These are phyloP conservation scores for Apiospora koreana DNA, from an alignment of 2,329 filamentous ascomycete species.

Conservation along the genomic window DNA sequence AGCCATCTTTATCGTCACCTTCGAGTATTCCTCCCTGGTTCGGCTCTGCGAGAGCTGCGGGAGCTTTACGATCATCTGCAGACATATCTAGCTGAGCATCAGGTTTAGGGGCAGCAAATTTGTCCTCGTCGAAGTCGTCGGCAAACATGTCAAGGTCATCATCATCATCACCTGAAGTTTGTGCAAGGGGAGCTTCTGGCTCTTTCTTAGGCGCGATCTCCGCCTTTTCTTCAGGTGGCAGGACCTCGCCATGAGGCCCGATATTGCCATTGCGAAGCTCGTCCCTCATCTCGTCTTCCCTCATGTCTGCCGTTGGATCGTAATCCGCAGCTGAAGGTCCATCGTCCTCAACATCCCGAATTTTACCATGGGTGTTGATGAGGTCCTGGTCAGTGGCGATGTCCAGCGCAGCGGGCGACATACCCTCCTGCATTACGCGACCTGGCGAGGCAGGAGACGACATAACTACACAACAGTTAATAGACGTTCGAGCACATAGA, in stretches of 20 bases:
- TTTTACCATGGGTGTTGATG: slow-evolving; percentile 58
- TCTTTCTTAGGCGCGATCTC: slow-evolving; percentile 36
- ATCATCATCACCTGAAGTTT: slow-evolving; percentile 49
- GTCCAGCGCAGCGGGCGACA: slow-evolving; percentile 61
- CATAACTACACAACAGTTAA: slow-evolving; percentile 24
- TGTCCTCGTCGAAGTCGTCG: slow-evolving; percentile 71
- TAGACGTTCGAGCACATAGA: slow-evolving; percentile 16
- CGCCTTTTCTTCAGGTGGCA: slow-evolving; percentile 39
- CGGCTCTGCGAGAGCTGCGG: slow-evolving; percentile 47
- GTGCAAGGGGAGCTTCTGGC: slow-evolving; percentile 39
- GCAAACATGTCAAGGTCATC: slow-evolving; percentile 90
- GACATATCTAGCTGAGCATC: slow-evolving; percentile 36
- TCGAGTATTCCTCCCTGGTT: slow-evolving; percentile 78
- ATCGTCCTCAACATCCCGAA: slow-evolving; percentile 53
- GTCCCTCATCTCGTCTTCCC: slow-evolving; percentile 67
- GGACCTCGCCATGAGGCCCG: slow-evolving; percentile 59
- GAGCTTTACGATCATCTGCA: slow-evolving; percentile 47
- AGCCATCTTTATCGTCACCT: slow-evolving; percentile 91
- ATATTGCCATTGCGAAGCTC: slow-evolving; percentile 54
- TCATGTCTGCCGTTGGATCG: slow-evolving; percentile 75
- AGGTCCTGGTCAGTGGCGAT: slow-evolving; percentile 68
- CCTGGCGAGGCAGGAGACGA: slow-evolving; percentile 42
- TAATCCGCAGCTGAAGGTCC: slow-evolving; percentile 78
- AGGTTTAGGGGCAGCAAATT: slow-evolving; percentile 57
- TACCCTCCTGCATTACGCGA: slow-evolving; percentile 49